phyloP scores from a whole-genome alignment of 441 rosid species.

The Gossypium davidsonii region DNA sequence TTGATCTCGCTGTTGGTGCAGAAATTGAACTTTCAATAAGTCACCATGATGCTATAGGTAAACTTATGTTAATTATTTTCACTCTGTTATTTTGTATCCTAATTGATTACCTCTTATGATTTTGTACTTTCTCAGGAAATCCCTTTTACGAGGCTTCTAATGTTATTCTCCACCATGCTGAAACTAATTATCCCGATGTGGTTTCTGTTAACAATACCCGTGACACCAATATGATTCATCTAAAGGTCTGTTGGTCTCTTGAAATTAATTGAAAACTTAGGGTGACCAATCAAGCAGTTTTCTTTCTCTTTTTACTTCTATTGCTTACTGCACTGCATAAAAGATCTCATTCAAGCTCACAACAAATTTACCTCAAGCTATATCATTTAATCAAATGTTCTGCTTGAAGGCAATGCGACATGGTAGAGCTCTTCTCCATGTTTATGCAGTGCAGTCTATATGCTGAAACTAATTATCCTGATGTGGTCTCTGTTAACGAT shows the following conservation, averaged over 20 bases:
- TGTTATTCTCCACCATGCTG: conserved; percentile 42
- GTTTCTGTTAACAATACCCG: conserved; percentile 39
- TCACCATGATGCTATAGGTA: conserved; percentile 73
- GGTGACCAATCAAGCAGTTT: background rate
- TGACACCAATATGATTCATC: conserved; percentile 38
- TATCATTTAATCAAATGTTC: conserved; percentile 18
- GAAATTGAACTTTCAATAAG: conserved; percentile 65
- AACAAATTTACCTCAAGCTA: conserved; percentile 5
- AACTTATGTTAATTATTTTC: conserved; percentile 13
- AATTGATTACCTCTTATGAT: conserved; percentile 9
- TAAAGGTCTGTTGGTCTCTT: conserved; percentile 59
- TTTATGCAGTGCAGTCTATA: background rate
- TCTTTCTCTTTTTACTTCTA: background rate
- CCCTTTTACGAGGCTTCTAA: conserved; percentile 72
- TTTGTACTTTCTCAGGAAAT: conserved; percentile 49
- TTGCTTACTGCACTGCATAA: conserved; percentile 9
- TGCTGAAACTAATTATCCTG: conserved; percentile 65
- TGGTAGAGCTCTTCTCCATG: conserved; percentile 69
- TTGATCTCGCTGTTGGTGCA: conserved; percentile 73
- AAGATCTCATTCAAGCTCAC: background rate
- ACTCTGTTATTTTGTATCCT: conserved; percentile 12
- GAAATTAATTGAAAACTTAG: background rate
- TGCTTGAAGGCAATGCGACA: conserved; percentile 62
- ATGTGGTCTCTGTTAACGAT: conserved; percentile 48
- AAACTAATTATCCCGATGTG: conserved; percentile 69